Conservation (phyloP, 1,284 basidiomycete genomes). For the Leccinum subrobustum region DNA sequence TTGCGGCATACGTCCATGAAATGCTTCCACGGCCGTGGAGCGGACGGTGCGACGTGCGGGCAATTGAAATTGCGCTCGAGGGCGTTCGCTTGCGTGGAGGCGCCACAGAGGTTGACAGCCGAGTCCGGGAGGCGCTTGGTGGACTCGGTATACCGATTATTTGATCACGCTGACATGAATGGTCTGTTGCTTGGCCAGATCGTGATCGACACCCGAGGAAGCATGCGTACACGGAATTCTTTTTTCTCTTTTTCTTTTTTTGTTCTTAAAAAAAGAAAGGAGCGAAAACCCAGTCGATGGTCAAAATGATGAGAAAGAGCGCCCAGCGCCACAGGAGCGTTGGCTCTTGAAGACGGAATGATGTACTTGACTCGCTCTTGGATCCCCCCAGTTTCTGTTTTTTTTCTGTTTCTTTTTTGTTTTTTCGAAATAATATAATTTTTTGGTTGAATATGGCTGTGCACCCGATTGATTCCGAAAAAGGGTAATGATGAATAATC, state of each 20-base stretch:
- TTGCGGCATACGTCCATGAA: constrained; percentile 32
- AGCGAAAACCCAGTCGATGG: constrained; percentile 26
- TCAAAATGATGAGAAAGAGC: constrained; percentile 37
- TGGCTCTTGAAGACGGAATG: constrained; percentile 9
- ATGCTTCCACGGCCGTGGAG: constrained; percentile 30
- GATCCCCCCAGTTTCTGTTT: constrained; percentile 8
- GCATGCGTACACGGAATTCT: constrained; percentile 13
- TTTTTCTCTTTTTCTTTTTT: constrained; percentile 2
- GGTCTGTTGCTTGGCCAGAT: constrained; percentile 24
- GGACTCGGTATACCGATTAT: constrained; percentile 34
- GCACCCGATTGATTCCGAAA: constrained; percentile 22
- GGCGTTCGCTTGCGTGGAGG: constrained; percentile 33
- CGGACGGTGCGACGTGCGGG: constrained; percentile 31
- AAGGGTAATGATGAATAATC: constrained; percentile 30
- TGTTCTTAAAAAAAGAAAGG: background rate
- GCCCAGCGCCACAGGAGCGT: constrained; percentile 36
- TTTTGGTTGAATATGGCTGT: constrained; percentile 17
- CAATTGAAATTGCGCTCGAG: constrained; percentile 37
- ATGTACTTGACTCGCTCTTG: constrained; percentile 17
- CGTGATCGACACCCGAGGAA: constrained; percentile 26
- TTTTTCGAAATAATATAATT: constrained; percentile 11
- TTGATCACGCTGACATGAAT: constrained; percentile 29
- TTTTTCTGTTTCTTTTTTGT: background rate
- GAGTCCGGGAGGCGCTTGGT: constrained; percentile 30
- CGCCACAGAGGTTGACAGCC: constrained; percentile 24